Evolutionary conservation across 2,329 filamentous ascomycete species (phyloP).

Genomic region (Penicillium corylophilum): DNA sequence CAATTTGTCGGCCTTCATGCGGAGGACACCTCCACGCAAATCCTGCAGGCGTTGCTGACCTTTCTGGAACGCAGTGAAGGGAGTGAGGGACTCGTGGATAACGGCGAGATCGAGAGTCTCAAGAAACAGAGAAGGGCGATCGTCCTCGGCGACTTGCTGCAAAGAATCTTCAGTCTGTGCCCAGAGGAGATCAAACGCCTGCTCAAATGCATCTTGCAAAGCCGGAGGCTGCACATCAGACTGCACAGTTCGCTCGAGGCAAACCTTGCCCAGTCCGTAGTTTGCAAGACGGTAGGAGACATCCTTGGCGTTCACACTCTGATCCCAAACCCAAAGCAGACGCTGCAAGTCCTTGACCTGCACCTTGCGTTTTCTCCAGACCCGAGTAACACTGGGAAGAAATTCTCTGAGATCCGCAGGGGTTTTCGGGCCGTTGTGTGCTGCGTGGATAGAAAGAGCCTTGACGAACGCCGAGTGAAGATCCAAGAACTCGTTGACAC

Average conservation of each 20-base stretch:
- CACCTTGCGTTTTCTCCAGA: slow-evolving; percentile 72
- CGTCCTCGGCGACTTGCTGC: slow-evolving; percentile 30
- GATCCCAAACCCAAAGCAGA: slow-evolving; percentile 63
- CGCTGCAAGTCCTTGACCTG: slow-evolving; percentile 64
- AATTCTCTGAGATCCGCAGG: slow-evolving; percentile 65
- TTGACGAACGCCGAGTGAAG: slow-evolving; percentile 68
- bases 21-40: slow-evolving; percentile 40
- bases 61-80: slow-evolving; percentile 36
- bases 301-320: slow-evolving; percentile 22
- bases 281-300: slow-evolving; percentile 40
- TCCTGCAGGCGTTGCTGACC: slow-evolving; percentile 44
- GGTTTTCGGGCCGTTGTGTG: slow-evolving; percentile 63
- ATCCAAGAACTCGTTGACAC: slow-evolving; percentile 55
- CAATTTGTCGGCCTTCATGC: slow-evolving; percentile 35
- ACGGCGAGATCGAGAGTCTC: slow-evolving; percentile 32
- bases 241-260: slow-evolving; percentile 33
- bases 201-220: slow-evolving; percentile 52
- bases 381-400: slow-evolving; percentile 61
- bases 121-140: slow-evolving; percentile 34
- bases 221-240: slow-evolving; percentile 39
- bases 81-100: slow-evolving; percentile 39
- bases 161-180: slow-evolving; percentile 39
- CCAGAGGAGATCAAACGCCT: slow-evolving; percentile 37
- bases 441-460: slow-evolving; percentile 66
- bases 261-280: slow-evolving; percentile 42